These are phyloP conservation scores for Agrocybe pediades DNA, from an alignment of 768 basidiomycete genomes.

Conservation along the genomic window DNA sequence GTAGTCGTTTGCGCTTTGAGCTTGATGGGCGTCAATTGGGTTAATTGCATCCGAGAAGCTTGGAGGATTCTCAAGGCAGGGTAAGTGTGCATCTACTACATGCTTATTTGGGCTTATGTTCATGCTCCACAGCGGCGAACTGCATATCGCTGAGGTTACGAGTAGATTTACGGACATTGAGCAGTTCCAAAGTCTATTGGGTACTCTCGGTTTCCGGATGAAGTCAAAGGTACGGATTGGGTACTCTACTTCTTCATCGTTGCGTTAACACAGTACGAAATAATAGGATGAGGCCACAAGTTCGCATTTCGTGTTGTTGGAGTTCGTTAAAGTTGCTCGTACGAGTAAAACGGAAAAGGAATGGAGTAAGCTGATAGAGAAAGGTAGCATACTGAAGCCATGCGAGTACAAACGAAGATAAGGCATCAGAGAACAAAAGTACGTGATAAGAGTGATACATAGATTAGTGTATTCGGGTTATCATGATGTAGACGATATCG, in stretches of 20 bases:
- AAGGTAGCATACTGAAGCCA: constrained; percentile 69
- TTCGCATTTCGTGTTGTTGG: constrained; percentile 79
- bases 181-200: constrained; percentile 65
- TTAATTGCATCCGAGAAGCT: constrained; percentile 85
- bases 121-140: constrained; percentile 53
- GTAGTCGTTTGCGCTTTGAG: constrained; percentile 93
- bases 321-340: constrained; percentile 66
- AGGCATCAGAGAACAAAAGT: constrained; percentile 10
- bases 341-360: constrained; percentile 52
- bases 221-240: constrained; percentile 66
- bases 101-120: constrained; percentile 38
- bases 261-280: neutral
- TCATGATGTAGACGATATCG: neutral
- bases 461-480: neutral
- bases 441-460: neutral
- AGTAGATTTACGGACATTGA: constrained; percentile 76
- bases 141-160: constrained; percentile 88
- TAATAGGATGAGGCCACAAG: constrained; percentile 77
- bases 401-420: constrained; percentile 93
- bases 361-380: constrained; percentile 57
- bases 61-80: constrained; percentile 84
- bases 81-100: constrained; percentile 50
- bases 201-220: constrained; percentile 73
- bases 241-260: neutral
- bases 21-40: constrained; percentile 97